A percentile compares a stretch with the other conserved stretches of the same genome.
phyloP scores from a whole-genome alignment of 768 basidiomycete species.

The Pholiota conissans region DNA sequence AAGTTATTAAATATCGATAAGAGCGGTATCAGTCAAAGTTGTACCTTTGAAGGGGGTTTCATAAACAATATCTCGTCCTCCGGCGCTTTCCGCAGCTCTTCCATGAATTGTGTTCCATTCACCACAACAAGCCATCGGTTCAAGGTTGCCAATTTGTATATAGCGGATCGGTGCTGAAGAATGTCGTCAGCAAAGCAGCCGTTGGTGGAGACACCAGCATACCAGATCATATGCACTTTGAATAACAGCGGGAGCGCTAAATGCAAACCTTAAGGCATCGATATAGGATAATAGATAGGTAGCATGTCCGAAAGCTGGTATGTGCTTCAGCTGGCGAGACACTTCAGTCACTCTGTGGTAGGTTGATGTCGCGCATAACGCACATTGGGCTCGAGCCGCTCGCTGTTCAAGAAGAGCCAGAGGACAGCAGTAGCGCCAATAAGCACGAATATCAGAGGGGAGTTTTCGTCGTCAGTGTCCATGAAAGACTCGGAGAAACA shows the following conservation, averaged over 20 bases:
- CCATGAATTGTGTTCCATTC: slow-evolving; percentile 26
- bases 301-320: slow-evolving; percentile 23
- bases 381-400: neutral
- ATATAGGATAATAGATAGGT: slow-evolving; percentile 21
- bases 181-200: neutral
- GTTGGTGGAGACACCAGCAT: neutral
- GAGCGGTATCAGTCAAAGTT: neutral
- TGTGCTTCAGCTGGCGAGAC: slow-evolving; percentile 22
- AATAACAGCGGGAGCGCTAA: slow-evolving; percentile 9
- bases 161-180: slow-evolving; percentile 14
- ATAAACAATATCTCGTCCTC: slow-evolving; percentile 37
- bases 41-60: slow-evolving; percentile 31
- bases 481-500: neutral
- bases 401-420: neutral
- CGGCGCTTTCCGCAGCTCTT: slow-evolving; percentile 40
- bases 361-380: neutral
- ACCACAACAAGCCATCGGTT: slow-evolving; percentile 41
- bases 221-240: slow-evolving; percentile 24
- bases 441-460: slow-evolving; percentile 6
- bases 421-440: neutral
- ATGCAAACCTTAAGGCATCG: slow-evolving; percentile 20
- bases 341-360: neutral
- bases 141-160: slow-evolving; percentile 29
- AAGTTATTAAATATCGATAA: neutral
- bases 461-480: slow-evolving; percentile 4